These are phyloP conservation scores for Melastoma malabathricum DNA, from an alignment of 345 rosid genomes.

Conservation along the genomic window DNA sequence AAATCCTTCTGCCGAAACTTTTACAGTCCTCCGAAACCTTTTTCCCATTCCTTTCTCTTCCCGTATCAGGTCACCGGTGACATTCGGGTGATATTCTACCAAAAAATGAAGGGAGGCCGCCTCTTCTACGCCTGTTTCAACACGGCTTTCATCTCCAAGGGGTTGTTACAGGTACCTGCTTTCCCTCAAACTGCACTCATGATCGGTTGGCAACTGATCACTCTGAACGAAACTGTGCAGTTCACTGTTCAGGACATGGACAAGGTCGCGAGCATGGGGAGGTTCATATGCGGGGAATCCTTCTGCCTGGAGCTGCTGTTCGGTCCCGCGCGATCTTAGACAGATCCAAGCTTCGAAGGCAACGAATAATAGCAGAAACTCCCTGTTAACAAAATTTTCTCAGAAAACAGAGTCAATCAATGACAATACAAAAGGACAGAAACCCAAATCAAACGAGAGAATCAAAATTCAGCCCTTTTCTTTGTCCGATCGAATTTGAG, in stretches of 20 bases:
- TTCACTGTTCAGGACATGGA: constrained; percentile 52
- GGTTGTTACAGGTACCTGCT: constrained; percentile 62
- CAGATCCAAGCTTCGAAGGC: too few relatives aligned
- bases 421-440: too few relatives aligned
- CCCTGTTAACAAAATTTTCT: too few relatives aligned
- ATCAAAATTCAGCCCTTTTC: too few relatives aligned
- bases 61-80: constrained; percentile 54
- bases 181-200: background rate
- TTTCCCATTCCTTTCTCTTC: too few relatives aligned
- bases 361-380: too few relatives aligned
- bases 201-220: too few relatives aligned
- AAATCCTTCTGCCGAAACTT: constrained; percentile 11
- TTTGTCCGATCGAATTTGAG: too few relatives aligned
- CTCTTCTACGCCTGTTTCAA: constrained; percentile 86
- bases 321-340: constrained; percentile 34
- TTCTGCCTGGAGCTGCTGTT: constrained; percentile 81
- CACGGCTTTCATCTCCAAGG: constrained; percentile 64
- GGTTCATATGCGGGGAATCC: constrained; percentile 55
- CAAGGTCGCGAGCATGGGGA: constrained; percentile 61
- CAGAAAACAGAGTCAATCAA: too few relatives aligned
- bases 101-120: constrained; percentile 80
- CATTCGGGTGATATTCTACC: constrained; percentile 65
- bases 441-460: too few relatives aligned
- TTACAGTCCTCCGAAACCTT: background rate
- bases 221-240: constrained; percentile 17